Evolutionary conservation across 2,329 filamentous ascomycete species (phyloP).

Genomic region (Mycocentrospora acerina): DNA sequence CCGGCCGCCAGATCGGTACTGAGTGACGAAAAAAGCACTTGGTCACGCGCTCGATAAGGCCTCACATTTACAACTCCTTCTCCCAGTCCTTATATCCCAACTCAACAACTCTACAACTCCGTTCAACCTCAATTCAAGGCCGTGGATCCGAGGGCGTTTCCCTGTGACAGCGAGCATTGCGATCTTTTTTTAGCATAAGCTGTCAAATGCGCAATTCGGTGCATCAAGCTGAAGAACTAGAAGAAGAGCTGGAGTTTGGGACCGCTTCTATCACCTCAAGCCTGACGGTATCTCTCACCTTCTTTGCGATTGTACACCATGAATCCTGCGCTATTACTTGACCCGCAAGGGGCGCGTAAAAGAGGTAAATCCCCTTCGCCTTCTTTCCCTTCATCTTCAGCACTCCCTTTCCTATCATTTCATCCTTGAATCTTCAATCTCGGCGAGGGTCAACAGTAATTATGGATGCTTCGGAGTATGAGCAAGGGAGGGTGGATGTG

Average conservation of each 20-base stretch:
- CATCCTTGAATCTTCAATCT: not conserved
- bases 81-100: too few relatives aligned
- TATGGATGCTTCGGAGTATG: constrained; percentile 1
- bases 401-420: not conserved
- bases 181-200: constrained; percentile 14
- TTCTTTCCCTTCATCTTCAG: not conserved
- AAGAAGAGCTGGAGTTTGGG: constrained; percentile 10
- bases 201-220: constrained; percentile 16
- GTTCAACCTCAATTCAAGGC: not conserved
- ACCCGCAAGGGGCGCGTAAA: constrained; percentile 23
- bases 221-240: constrained; percentile 10
- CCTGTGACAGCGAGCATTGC: constrained; percentile 10
- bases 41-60: too few relatives aligned
- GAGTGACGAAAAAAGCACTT: too few relatives aligned
- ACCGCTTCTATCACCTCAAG: constrained; percentile 14
- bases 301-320: constrained; percentile 15
- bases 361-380: constrained; percentile 22
- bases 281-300: not conserved
- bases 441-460: not conserved
- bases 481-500: too few relatives aligned
- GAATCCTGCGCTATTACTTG: constrained; percentile 31
- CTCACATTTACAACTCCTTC: too few relatives aligned
- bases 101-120: not conserved
- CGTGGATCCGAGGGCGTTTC: not conserved
- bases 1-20: constrained; percentile 18